Evolutionary conservation across 2,329 filamentous ascomycete genomes (phyloP).

Genomic region (Aspergillus amoenus): DNA sequence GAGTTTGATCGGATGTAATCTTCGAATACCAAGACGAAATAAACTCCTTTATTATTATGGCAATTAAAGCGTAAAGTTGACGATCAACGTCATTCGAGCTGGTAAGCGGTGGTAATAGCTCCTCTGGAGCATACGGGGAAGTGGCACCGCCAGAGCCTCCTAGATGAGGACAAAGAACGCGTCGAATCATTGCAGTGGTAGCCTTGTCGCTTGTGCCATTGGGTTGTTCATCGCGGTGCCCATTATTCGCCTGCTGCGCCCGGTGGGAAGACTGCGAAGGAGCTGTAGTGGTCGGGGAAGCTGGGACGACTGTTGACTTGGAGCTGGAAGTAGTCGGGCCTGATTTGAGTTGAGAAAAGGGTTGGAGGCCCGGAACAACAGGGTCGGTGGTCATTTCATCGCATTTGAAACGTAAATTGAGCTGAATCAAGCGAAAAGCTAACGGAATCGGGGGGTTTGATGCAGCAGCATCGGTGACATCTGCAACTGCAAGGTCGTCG

Average conservation of each 20-base stretch:
- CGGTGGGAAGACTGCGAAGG: constrained; percentile 34
- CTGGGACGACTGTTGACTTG: constrained; percentile 31
- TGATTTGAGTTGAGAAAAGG: constrained; percentile 40
- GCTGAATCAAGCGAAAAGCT: neutral
- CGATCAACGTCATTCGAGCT: constrained; percentile 92
- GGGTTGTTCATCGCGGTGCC: constrained; percentile 38
- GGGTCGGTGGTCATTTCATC: constrained; percentile 42
- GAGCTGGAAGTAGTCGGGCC: constrained; percentile 37
- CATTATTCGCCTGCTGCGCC: constrained; percentile 25
- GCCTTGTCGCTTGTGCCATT: constrained; percentile 70
- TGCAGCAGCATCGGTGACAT: neutral
- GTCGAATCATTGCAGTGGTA: constrained; percentile 78
- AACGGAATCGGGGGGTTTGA: neutral
- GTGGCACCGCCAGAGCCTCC: constrained; percentile 43
- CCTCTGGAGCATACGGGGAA: constrained; percentile 69
- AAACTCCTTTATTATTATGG: constrained; percentile 85
- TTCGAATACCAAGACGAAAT: constrained; percentile 90
- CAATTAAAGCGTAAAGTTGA: constrained; percentile 88
- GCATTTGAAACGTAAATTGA: constrained; percentile 12
- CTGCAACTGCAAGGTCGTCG: constrained; percentile 6
- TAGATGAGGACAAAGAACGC: constrained; percentile 73
- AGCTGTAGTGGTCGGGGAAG: constrained; percentile 26
- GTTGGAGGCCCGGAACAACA: constrained; percentile 39
- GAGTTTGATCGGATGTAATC: constrained; percentile 85
- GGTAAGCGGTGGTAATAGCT: constrained; percentile 84